phyloP scores from a whole-genome alignment of 129 eudicot species.

The Rutidosis leptorrhynchoides region DNA sequence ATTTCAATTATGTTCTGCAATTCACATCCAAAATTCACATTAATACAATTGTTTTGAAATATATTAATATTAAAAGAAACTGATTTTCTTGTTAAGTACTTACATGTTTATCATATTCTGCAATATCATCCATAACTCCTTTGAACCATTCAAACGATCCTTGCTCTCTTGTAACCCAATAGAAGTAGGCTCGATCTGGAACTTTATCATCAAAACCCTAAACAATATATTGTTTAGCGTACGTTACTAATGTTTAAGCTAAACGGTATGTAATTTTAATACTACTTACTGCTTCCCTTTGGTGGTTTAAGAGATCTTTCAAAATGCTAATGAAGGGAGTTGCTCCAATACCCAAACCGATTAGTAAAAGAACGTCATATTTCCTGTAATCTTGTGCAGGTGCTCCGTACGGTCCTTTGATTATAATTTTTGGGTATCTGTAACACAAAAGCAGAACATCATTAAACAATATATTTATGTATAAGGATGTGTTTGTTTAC shows the following conservation, averaged over 20 bases:
- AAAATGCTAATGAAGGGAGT: constrained; percentile 90
- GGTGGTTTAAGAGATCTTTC: constrained; percentile 70
- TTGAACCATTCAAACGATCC: constrained; percentile 97
- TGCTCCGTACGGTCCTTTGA: constrained; percentile 93
- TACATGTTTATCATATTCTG: constrained; percentile 71
- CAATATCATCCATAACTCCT: constrained; percentile 95
- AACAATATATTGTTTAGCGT: constrained; percentile 8
- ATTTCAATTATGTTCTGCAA: constrained; percentile 77
- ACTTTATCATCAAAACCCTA: constrained; percentile 35
- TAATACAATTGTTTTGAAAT: background rate
- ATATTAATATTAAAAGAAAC: background rate
- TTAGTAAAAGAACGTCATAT: constrained; percentile 67
- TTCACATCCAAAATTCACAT: constrained; percentile 18
- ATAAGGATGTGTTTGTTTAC: too few relatives aligned
- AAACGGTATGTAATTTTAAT: background rate
- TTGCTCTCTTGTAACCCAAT: constrained; percentile 98
- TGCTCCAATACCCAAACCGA: constrained; percentile 97
- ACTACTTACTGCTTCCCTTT: constrained; percentile 30
- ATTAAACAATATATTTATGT: background rate
- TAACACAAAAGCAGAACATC: background rate
- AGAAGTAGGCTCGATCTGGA: constrained; percentile 89
- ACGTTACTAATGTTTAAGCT: constrained; percentile 1
- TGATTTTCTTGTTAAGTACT: constrained; percentile 16
- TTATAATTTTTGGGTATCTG: constrained; percentile 61
- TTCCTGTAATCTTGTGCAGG: constrained; percentile 89